A percentile compares a stretch with the other conserved stretches of the same genome.
phyloP scores from a whole-genome alignment of 306 rosid species.

The Luffa acutangula region DNA sequence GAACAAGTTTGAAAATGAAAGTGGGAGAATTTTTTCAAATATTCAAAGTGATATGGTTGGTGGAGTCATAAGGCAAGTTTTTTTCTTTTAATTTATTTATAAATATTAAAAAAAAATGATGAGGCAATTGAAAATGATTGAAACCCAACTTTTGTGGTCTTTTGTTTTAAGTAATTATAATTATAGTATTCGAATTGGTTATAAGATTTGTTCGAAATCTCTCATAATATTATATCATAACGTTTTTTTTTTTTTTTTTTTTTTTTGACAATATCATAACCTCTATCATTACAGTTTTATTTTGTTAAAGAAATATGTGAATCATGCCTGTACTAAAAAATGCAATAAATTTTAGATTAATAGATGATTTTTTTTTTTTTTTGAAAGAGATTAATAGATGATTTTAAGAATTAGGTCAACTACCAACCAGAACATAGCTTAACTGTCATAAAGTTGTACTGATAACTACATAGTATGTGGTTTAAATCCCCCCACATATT shows the following conservation, averaged over 20 bases:
- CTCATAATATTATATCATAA: background rate
- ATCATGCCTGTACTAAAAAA: background rate
- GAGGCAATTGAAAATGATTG: background rate
- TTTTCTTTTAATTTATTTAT: no score
- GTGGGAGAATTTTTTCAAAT: background rate
- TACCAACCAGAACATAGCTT: no score
- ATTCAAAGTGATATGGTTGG: background rate
- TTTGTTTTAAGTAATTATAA: background rate
- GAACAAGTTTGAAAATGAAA: background rate
- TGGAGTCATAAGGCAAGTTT: background rate
- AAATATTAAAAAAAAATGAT: no score
- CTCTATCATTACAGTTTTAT: no score
- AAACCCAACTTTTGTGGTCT: background rate
- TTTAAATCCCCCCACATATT: no score
- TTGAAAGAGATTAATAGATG: no score
- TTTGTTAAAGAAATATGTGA: background rate
- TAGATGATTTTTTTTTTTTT: no score
- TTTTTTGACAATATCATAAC: no score
- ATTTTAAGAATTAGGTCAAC: no score
- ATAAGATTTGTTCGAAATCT: background rate
- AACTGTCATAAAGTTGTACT: no score
- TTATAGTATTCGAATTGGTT: background rate
- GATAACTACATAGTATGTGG: no score
- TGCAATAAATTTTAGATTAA: background rate
- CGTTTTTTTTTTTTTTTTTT: no score